phyloP scores from a whole-genome alignment of 805 yeast genomes.

The Teunomyces tritomae region DNA sequence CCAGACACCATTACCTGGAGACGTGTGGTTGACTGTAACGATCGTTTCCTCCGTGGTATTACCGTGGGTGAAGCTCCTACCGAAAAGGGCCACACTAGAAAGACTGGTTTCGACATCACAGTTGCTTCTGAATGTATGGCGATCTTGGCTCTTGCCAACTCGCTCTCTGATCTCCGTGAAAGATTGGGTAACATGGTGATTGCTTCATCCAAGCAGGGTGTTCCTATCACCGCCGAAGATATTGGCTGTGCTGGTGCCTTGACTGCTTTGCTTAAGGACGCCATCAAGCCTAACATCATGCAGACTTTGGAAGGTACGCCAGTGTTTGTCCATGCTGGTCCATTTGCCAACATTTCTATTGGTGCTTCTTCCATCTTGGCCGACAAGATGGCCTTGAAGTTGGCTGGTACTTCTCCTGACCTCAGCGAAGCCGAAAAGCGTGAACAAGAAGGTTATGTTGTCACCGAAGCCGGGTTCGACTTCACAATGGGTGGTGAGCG shows the following conservation, averaged over 20 bases:
- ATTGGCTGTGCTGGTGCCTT: slow-evolving; percentile 85
- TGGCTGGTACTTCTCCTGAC: slow-evolving; percentile 63
- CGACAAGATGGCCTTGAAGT: slow-evolving; percentile 75
- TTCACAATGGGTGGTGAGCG: slow-evolving; percentile 93
- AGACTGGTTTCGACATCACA: slow-evolving; percentile 79
- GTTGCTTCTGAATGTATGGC: slow-evolving; percentile 90
- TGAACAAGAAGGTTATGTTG: slow-evolving; percentile 68
- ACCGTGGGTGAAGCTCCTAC: slow-evolving; percentile 82
- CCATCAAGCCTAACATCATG: slow-evolving; percentile 82
- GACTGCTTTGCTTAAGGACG: slow-evolving; percentile 77
- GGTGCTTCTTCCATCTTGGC: slow-evolving; percentile 85
- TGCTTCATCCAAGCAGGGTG: slow-evolving; percentile 66
- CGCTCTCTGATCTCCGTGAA: slow-evolving; percentile 67
- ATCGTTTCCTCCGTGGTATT: slow-evolving; percentile 73
- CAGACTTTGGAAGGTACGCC: slow-evolving; percentile 89
- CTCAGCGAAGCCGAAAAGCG: slow-evolving; percentile 40
- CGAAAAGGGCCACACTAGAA: slow-evolving; percentile 69
- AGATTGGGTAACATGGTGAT: slow-evolving; percentile 76
- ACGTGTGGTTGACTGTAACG: slow-evolving; percentile 83
- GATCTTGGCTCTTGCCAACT: slow-evolving; percentile 69
- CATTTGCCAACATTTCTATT: slow-evolving; percentile 83
- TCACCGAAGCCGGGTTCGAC: slow-evolving; percentile 87
- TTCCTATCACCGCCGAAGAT: slow-evolving; percentile 78
- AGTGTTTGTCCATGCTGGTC: slow-evolving; percentile 85
- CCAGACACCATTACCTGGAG: slow-evolving; percentile 80